Percentiles rank a stretch among this genome's conserved stretches.
Conservation (phyloP, 352 stramenopile species). For the Halophytophthora batemanensis region DNA sequence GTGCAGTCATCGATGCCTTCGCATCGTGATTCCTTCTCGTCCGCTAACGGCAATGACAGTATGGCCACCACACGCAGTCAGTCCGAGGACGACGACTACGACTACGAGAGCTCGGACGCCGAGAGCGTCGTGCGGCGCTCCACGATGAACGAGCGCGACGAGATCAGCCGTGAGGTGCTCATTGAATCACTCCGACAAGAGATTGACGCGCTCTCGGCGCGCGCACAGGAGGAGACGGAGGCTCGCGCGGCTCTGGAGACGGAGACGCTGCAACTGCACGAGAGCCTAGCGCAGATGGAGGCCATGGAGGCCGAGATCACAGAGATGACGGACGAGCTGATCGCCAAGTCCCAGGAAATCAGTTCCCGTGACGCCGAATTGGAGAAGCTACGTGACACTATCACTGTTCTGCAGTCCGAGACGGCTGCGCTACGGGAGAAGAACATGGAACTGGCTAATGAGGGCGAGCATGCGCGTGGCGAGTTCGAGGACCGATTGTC, state of each 20-base stretch:
- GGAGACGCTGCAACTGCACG: conserved; percentile 53
- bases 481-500: conserved; percentile 33
- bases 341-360: conserved; percentile 71
- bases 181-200: conserved; percentile 69
- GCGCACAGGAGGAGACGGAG: conserved; percentile 66
- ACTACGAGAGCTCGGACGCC: conserved; percentile 23
- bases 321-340: conserved; percentile 78
- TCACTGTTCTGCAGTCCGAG: conserved; percentile 44
- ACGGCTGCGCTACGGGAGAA: conserved; percentile 42
- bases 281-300: conserved; percentile 58
- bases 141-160: conserved; percentile 58
- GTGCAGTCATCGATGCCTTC: conserved; percentile 10
- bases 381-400: conserved; percentile 42
- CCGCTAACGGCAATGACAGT: conserved; percentile 17
- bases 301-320: conserved; percentile 75
- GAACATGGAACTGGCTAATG: conserved; percentile 43
- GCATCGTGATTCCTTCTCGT: conserved; percentile 16
- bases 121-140: conserved; percentile 42
- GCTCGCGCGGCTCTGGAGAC: conserved; percentile 49
- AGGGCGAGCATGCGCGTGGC: conserved; percentile 33
- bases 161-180: conserved; percentile 54
- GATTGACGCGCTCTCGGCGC: conserved; percentile 58
- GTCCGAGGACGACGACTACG: conserved; percentile 29
- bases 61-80: conserved; percentile 31
- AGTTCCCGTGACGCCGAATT: conserved; percentile 61